Conservation (phyloP, 208 protist genomes). For the Leishmania gerbilli region DNA sequence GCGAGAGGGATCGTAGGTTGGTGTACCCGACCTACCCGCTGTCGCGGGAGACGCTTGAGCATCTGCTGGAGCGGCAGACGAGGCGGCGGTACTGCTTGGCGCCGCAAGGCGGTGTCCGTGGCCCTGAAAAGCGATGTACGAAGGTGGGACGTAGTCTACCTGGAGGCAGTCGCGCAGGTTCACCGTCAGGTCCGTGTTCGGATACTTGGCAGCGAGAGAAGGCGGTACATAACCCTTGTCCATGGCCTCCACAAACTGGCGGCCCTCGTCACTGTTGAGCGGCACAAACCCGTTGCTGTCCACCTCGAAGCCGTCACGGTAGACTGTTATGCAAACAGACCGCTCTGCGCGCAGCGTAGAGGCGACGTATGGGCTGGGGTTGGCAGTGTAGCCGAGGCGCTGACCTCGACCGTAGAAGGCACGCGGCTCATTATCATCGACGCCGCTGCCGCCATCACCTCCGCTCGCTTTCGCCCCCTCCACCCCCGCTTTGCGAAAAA, state of each 20-base stretch:
- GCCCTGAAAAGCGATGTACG: slow-evolving; percentile 63
- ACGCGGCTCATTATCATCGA: slow-evolving; percentile 21
- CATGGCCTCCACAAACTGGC: slow-evolving; percentile 57
- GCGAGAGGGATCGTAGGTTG: slow-evolving; percentile 22
- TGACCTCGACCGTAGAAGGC: slow-evolving; percentile 76
- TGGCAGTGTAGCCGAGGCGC: slow-evolving; percentile 74
- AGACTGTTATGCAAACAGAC: slow-evolving; percentile 55
- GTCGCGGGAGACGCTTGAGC: not conserved
- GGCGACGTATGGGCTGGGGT: slow-evolving; percentile 68
- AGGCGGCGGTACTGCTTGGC: slow-evolving; percentile 1
- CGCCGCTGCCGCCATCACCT: slow-evolving; percentile 5
- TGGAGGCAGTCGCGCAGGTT: slow-evolving; percentile 61
- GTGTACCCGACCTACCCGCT: not conserved
- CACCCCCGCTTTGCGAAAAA: slow-evolving; percentile 39
- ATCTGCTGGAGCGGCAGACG: slow-evolving; percentile 7
- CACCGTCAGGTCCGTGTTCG: slow-evolving; percentile 62
- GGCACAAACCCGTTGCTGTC: slow-evolving; percentile 57
- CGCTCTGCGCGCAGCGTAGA: slow-evolving; percentile 51
- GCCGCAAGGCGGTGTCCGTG: slow-evolving; percentile 54
- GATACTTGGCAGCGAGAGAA: slow-evolving; percentile 48
- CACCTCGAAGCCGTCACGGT: slow-evolving; percentile 66
- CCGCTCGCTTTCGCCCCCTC: slow-evolving; percentile 17
- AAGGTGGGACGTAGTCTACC: slow-evolving; percentile 45
- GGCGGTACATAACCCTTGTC: slow-evolving; percentile 60
- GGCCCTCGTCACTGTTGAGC: slow-evolving; percentile 44